Percentiles rank a stretch among this genome's conserved stretches.
phyloP scores from a whole-genome alignment of 176 grass and related monocot species.

The Avena sativa region DNA sequence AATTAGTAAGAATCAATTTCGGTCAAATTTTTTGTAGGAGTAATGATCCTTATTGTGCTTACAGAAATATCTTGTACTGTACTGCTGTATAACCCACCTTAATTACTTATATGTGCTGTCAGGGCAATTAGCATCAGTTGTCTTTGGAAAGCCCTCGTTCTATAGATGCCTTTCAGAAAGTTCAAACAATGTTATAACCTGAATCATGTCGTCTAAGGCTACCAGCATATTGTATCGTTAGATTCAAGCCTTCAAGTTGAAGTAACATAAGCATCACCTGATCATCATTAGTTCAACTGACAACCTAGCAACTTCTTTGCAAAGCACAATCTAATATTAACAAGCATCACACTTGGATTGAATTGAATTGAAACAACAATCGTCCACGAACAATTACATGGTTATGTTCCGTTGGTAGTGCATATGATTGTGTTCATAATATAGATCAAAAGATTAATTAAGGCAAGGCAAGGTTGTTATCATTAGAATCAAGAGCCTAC shows the following conservation, averaged over 20 bases:
- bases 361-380: slow-evolving; percentile 40
- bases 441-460: not conserved
- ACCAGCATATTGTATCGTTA: not conserved
- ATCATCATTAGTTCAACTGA: not conserved
- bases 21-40: not conserved
- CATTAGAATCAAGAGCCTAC: not conserved
- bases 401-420: slow-evolving; percentile 4
- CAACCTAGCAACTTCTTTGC: not conserved
- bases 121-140: not conserved
- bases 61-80: not conserved
- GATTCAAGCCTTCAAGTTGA: not conserved
- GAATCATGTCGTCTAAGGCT: not conserved
- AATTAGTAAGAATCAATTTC: not conserved
- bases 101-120: not conserved
- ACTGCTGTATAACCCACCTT: not conserved
- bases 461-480: not conserved
- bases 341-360: slow-evolving; percentile 15
- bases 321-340: not conserved
- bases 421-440: not conserved
- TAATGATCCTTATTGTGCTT: slow-evolving; percentile 4
- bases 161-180: not conserved
- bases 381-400: not conserved
- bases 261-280: not conserved
- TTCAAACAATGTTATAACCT: not conserved
- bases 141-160: not conserved